These are phyloP conservation scores for Ophiostoma angusticollis DNA, from an alignment of 2,329 filamentous ascomycete species.

Conservation along the genomic window DNA sequence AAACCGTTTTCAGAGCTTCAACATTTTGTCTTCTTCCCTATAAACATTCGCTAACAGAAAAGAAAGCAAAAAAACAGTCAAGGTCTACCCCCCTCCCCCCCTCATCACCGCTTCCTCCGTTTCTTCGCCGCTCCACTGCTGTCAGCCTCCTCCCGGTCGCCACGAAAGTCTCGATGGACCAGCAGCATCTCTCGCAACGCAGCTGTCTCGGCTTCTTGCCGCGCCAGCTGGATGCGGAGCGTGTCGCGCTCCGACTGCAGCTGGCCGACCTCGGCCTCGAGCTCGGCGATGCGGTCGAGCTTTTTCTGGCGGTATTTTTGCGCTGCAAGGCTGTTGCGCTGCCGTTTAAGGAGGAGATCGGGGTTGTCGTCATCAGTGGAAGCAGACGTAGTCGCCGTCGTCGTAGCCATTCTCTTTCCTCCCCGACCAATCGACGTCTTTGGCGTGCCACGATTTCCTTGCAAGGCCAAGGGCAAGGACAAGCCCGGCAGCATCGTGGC, in stretches of 20 bases:
- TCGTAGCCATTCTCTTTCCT: conserved; percentile 2
- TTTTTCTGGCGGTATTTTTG: conserved; percentile 51
- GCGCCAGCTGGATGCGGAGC: conserved; percentile 40
- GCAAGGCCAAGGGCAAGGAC: no score
- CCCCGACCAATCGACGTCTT: no score
- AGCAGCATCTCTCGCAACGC: conserved; percentile 35
- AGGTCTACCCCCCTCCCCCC: neutral
- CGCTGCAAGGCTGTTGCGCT: conserved; percentile 50
- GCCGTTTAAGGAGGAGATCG: conserved; percentile 33
- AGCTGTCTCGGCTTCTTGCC: conserved; percentile 45
- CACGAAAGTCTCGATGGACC: no score
- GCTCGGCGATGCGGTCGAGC: conserved; percentile 42
- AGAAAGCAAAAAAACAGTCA: neutral
- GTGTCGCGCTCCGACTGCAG: conserved; percentile 43
- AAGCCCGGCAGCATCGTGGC: no score
- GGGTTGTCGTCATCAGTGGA: conserved; percentile 11
- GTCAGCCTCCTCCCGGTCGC: neutral
- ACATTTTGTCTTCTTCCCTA: neutral
- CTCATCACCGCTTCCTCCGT: neutral
- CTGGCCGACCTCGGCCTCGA: conserved; percentile 40
- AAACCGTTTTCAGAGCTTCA: neutral
- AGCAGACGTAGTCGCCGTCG: neutral
- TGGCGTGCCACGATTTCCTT: no score
- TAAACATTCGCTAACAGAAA: conserved; percentile 7
- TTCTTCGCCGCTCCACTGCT: neutral